A percentile compares a stretch with the other conserved stretches of the same genome.
Conservation (phyloP, 345 rosid genomes). For the Diplotaxis tenuifolia region DNA sequence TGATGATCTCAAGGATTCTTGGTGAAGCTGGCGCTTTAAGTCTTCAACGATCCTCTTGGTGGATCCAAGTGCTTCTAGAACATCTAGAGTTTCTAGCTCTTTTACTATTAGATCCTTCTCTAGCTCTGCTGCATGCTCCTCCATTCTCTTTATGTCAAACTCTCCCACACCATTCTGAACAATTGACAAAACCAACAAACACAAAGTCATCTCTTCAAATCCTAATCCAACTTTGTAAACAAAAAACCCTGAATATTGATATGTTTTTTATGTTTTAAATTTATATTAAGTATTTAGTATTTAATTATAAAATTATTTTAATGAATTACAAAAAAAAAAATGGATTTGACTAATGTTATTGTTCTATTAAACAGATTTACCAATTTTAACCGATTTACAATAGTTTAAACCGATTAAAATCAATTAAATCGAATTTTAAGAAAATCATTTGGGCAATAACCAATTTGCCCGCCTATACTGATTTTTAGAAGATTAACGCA, state of each 20-base stretch:
- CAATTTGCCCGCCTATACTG: no score
- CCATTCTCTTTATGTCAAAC: constrained; percentile 83
- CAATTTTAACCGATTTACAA: neutral
- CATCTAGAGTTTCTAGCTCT: constrained; percentile 89
- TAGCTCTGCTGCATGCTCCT: constrained; percentile 76
- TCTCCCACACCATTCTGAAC: constrained; percentile 53
- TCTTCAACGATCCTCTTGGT: constrained; percentile 87
- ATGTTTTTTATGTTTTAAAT: no score
- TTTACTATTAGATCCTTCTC: constrained; percentile 94
- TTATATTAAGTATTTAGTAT: neutral
- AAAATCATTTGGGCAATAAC: neutral
- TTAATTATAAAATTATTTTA: no score
- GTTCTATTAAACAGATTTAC: neutral
- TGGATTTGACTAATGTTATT: neutral
- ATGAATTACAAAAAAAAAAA: neutral
- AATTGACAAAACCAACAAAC: neutral
- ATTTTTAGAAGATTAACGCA: neutral
- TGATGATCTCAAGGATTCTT: constrained; percentile 76
- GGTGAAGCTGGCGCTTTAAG: constrained; percentile 75
- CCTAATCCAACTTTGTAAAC: neutral
- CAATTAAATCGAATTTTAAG: no score
- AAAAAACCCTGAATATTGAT: neutral
- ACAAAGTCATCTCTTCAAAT: neutral
- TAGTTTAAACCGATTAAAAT: neutral
- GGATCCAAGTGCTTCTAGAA: constrained; percentile 81